phyloP scores from a whole-genome alignment of 2,329 filamentous ascomycete species.

The Fusarium euwallaceae region DNA sequence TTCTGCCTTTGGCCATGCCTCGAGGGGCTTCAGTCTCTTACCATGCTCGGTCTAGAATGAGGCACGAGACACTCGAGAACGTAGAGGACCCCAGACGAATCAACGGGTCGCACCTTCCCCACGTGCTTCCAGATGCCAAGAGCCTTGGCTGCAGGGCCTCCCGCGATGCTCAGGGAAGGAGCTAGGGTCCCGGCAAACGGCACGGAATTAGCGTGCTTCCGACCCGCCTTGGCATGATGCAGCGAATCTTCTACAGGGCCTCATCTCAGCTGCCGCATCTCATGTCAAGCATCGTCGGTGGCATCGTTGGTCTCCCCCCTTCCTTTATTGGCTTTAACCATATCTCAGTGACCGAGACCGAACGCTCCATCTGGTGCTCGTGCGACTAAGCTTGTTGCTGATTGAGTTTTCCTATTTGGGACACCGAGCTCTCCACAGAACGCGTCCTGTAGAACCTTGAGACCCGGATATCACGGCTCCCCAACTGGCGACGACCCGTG shows the following conservation, averaged over 20 bases:
- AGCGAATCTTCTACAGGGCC: background rate
- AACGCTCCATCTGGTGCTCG: slow-evolving; percentile 12
- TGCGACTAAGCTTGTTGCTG: slow-evolving; percentile 38
- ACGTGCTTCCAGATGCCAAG: slow-evolving; percentile 40
- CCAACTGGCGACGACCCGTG: slow-evolving; percentile 13
- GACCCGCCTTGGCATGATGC: slow-evolving; percentile 24
- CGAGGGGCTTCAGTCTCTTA: background rate
- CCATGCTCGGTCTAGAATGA: slow-evolving; percentile 35
- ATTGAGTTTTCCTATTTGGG: slow-evolving; percentile 36
- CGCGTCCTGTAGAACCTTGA: background rate
- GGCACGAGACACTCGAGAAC: slow-evolving; percentile 32
- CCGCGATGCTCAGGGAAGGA: slow-evolving; percentile 11
- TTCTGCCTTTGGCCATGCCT: slow-evolving; percentile 3
- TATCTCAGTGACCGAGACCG: slow-evolving; percentile 36
- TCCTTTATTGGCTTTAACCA: slow-evolving; percentile 9
- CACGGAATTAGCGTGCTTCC: slow-evolving; percentile 30
- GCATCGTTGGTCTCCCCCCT: background rate
- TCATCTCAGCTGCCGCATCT: background rate
- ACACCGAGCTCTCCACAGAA: slow-evolving; percentile 29
- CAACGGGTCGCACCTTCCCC: slow-evolving; percentile 17
- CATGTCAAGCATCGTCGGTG: background rate
- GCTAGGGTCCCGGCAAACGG: slow-evolving; percentile 37
- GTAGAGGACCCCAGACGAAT: slow-evolving; percentile 31
- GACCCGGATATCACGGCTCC: slow-evolving; percentile 38
- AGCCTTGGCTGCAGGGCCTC: slow-evolving; percentile 34